Evolutionary conservation across 2,329 filamentous ascomycete species (phyloP).

Genomic region (Ramularia collo-cygni): DNA sequence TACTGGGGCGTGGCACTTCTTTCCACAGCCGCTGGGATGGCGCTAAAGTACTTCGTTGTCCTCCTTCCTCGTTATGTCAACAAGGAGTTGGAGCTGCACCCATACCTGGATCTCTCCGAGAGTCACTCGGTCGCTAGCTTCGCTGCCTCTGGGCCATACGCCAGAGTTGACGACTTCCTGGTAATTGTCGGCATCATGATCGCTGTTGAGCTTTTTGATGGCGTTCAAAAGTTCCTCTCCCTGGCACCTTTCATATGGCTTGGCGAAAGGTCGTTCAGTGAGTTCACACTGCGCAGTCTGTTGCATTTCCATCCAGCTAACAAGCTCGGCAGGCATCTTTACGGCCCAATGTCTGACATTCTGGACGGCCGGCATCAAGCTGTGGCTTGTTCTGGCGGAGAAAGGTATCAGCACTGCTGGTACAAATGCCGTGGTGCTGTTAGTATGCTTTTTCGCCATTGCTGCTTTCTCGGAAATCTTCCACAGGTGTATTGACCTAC

Average conservation of each 20-base stretch:
- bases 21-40: slow-evolving; percentile 15
- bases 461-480: slow-evolving; percentile 20
- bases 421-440: slow-evolving; percentile 23
- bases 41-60: slow-evolving; percentile 24
- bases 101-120: slow-evolving; percentile 22
- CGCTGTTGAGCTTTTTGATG: slow-evolving; percentile 16
- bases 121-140: slow-evolving; percentile 10
- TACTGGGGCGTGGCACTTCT: slow-evolving; percentile 14
- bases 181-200: slow-evolving; percentile 24
- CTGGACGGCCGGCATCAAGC: slow-evolving; percentile 26
- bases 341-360: slow-evolving; percentile 24
- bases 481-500: slow-evolving; percentile 21
- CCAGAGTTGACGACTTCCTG: slow-evolving; percentile 26
- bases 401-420: slow-evolving; percentile 10
- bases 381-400: slow-evolving; percentile 21
- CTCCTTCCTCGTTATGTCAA: slow-evolving; percentile 21
- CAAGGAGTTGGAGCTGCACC: slow-evolving; percentile 23
- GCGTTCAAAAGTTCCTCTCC: slow-evolving; percentile 17
- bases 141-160: slow-evolving; percentile 19
- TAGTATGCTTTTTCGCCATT: slow-evolving; percentile 15
- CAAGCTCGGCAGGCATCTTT: slow-evolving; percentile 19
- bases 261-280: slow-evolving; percentile 26
- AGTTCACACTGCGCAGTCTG: slow-evolving; percentile 5
- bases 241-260: slow-evolving; percentile 19
- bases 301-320: slow-evolving; percentile 3